Conservation (phyloP, 78 protist species). For the Guillardia theta region DNA sequence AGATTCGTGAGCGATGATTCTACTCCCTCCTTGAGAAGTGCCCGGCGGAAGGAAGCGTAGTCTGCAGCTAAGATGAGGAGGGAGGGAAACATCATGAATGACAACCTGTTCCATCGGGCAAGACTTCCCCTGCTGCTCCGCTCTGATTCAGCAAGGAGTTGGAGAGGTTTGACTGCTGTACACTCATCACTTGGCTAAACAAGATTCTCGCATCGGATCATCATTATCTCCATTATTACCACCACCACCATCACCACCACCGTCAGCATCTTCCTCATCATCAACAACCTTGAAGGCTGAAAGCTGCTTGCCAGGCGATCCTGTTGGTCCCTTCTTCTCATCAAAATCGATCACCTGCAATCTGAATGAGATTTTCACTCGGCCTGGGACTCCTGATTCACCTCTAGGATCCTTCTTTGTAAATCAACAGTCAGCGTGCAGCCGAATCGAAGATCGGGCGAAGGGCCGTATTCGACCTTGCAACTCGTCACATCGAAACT, state of each 20-base stretch:
- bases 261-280: too few relatives aligned
- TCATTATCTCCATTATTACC: neutral
- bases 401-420: conserved; percentile 39
- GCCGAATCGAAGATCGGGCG: conserved; percentile 36
- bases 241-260: neutral
- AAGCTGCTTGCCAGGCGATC: neutral
- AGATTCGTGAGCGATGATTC: neutral
- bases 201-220: neutral
- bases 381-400: too few relatives aligned
- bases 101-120: too few relatives aligned
- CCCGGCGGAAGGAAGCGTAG: neutral
- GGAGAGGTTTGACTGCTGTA: neutral
- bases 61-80: neutral
- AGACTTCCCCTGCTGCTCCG: too few relatives aligned
- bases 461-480: conserved; percentile 22
- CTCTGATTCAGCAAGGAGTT: neutral
- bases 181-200: neutral
- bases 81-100: neutral
- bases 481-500: neutral
- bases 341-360: conserved; percentile 20
- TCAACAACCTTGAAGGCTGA: neutral
- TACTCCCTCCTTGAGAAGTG: neutral
- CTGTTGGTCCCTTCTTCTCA: conserved; percentile 15
- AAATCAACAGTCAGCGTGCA: conserved; percentile 30
- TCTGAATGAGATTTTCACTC: too few relatives aligned